These are phyloP conservation scores for Calocybe gangraenosa DNA, from an alignment of 768 basidiomycete genomes.

Conservation along the genomic window DNA sequence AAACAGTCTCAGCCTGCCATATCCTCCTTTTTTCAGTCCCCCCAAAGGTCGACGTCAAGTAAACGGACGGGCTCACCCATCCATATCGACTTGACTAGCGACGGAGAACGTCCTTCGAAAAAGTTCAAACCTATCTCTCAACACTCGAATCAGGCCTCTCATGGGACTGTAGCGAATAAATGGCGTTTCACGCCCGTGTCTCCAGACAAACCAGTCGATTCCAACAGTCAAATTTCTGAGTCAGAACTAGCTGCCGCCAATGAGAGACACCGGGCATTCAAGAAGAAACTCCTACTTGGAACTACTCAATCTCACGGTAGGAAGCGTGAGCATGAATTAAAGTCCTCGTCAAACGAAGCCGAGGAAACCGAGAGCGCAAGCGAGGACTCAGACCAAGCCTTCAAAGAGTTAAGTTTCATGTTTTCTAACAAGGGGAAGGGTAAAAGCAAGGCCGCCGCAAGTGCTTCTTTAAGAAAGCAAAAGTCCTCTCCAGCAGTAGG, in stretches of 20 bases:
- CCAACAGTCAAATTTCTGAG: constrained; percentile 10
- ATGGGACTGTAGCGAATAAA: constrained; percentile 21
- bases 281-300: constrained; percentile 45
- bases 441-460: constrained; percentile 25
- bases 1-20: constrained; percentile 29
- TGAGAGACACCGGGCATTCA: constrained; percentile 39
- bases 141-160: not conserved
- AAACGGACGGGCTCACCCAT: constrained; percentile 14
- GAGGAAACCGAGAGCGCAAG: constrained; percentile 27
- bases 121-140: constrained; percentile 17
- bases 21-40: constrained; percentile 34
- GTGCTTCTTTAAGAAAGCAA: constrained; percentile 19
- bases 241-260: constrained; percentile 21
- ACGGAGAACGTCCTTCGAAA: constrained; percentile 26
- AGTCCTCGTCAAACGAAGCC: constrained; percentile 18
- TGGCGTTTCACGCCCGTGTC: constrained; percentile 43
- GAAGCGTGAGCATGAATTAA: constrained; percentile 12
- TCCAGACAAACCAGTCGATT: constrained; percentile 18
- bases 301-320: constrained; percentile 33
- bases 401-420: constrained; percentile 41
- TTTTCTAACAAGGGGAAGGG: constrained; percentile 39
- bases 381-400: constrained; percentile 41
- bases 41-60: constrained; percentile 6
- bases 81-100: constrained; percentile 49
- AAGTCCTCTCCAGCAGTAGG: constrained; percentile 48